These are phyloP conservation scores for Wickerhamiella siamensis DNA, from an alignment of 805 yeast genomes.

Conservation along the genomic window DNA sequence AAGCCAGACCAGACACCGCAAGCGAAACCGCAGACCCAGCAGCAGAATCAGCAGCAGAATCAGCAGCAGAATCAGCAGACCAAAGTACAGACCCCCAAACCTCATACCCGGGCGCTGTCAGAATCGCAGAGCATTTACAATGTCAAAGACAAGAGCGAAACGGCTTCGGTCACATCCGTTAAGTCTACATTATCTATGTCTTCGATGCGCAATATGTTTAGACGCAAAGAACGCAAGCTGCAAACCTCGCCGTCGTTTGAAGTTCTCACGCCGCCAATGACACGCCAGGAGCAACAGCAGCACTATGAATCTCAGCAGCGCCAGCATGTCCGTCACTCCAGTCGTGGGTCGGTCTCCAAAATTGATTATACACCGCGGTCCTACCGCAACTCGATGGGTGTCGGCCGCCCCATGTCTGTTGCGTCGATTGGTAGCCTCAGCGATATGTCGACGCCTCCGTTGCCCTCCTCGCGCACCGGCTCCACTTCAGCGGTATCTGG, in stretches of 20 bases:
- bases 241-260: background rate
- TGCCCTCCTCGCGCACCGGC: background rate
- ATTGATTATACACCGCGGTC: background rate
- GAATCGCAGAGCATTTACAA: background rate
- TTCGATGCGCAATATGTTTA: conserved; percentile 15
- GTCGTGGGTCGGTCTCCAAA: background rate
- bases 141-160: conserved; percentile 9
- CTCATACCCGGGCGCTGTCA: too few relatives aligned
- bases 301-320: background rate
- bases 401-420: background rate
- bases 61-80: background rate
- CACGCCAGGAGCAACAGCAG: background rate
- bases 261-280: background rate
- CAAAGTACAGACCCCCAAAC: too few relatives aligned
- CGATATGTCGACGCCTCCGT: background rate
- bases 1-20: background rate
- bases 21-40: background rate
- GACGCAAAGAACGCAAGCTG: background rate
- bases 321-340: background rate
- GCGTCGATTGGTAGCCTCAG: background rate
- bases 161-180: conserved; percentile 17
- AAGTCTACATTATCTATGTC: conserved; percentile 18
- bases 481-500: too few relatives aligned
- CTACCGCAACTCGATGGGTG: background rate
- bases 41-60: background rate